Conservation (phyloP, 768 basidiomycete species). For the Termitomyces sp. region DNA sequence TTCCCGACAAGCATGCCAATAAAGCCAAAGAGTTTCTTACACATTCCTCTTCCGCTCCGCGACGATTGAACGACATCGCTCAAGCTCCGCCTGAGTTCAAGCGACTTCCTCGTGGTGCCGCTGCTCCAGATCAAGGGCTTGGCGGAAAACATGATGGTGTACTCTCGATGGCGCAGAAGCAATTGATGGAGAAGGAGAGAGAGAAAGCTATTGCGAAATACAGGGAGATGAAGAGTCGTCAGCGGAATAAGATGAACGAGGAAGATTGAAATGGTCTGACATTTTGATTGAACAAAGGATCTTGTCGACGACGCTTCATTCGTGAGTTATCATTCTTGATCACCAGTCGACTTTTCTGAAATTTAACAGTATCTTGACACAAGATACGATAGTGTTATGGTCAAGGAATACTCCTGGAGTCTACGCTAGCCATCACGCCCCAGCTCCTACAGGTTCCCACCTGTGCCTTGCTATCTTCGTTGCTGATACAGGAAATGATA, state of each 20-base stretch:
- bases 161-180: slow-evolving; percentile 70
- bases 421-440: background rate
- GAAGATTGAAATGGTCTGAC: background rate
- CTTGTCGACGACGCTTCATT: background rate
- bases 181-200: slow-evolving; percentile 74
- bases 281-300: background rate
- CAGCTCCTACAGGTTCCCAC: background rate
- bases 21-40: slow-evolving; percentile 46
- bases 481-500: slow-evolving; percentile 8
- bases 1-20: slow-evolving; percentile 20
- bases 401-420: background rate
- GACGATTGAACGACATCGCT: slow-evolving; percentile 32
- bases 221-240: slow-evolving; percentile 61
- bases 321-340: background rate
- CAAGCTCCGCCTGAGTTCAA: slow-evolving; percentile 25
- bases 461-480: background rate
- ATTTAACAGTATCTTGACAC: background rate
- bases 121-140: slow-evolving; percentile 11
- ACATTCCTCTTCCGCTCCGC: slow-evolving; percentile 51
- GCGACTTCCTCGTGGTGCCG: slow-evolving; percentile 16
- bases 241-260: slow-evolving; percentile 14
- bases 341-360: background rate
- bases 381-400: background rate
- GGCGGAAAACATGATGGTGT: slow-evolving; percentile 39
- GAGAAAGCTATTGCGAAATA: slow-evolving; percentile 66